Evolutionary conservation across 257 asterid species (phyloP), one percentile per base, ranked within the genome.

Genomic region (Galeopsis tetrahit): DNA sequence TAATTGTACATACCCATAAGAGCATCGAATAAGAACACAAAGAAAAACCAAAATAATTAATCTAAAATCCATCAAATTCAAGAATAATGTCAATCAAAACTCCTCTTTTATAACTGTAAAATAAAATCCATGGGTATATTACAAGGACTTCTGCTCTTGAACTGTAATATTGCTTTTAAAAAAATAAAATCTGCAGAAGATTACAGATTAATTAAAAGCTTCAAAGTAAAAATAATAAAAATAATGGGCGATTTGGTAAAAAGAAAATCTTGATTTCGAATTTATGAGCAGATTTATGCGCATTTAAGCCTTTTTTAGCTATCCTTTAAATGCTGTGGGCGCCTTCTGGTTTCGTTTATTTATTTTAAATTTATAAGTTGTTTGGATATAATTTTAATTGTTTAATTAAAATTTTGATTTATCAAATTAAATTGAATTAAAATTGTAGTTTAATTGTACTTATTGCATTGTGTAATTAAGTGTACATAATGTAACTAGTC

Each of bases 31-130:
- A 49, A 79, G 49, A 38, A 75, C 51, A 77, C 76, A 78, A 0
- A 80, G 69, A 6, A 73, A 70, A 46, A 79, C 14, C 52, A 80
- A 34, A 34, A 83, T 14, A 48, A 77, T 42, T 63, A 63, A 63
- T 71, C 75, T 73, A 72, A 36, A 48, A 35, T 75, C 88, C 90
- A 87, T 87, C 68, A 72, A 57, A 76, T 43, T n/a, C 7, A 38
- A 69, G 42, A 13, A 14, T 13, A 21, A 21, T 21, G 28, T 21
- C 28, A 21, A 21, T 21, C 28, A 0, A n/a, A n/a, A 21, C 28
- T 21, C 28, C 13, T 4, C 15, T 21, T 4, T 38, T 5, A 38
- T 5, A 38, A 38, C 42, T 5, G 4, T 4, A 38, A 38, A 38
- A 5, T 1, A 38, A 38, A 38, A 38, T 4, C 4, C 6, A 4